phyloP scores from a whole-genome alignment of 2,329 filamentous ascomycete species.

The Cylindrodendrum hubeiense region DNA sequence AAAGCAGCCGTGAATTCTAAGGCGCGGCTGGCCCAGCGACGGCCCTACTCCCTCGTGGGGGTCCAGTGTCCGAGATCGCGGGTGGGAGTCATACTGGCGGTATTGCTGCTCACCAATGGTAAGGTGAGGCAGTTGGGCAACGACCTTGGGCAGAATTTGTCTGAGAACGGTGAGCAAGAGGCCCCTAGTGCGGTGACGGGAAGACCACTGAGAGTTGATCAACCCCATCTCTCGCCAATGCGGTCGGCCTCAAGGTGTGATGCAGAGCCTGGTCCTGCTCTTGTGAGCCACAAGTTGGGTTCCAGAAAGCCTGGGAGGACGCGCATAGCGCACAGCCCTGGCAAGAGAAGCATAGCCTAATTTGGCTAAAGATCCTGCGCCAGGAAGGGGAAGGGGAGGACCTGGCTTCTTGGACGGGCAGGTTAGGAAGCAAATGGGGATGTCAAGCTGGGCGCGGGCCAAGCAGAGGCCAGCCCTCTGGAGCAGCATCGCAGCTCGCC shows the following conservation, averaged over 20 bases:
- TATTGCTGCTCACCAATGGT: constrained; percentile 41
- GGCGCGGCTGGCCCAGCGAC: constrained; percentile 30
- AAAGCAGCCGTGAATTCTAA: constrained; percentile 29
- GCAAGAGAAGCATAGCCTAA: constrained; percentile 30
- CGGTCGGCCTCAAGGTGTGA: constrained; percentile 36
- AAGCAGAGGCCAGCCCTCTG: constrained; percentile 36
- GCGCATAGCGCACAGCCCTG: constrained; percentile 35
- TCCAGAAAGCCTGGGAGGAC: constrained; percentile 38
- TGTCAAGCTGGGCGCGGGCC: constrained; percentile 29
- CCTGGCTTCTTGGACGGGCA: constrained; percentile 37
- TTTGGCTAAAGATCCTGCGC: constrained; percentile 38
- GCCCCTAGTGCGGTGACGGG: constrained; percentile 35
- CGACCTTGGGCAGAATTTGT: constrained; percentile 33
- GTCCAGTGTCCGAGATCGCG: constrained; percentile 28
- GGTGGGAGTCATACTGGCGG: constrained; percentile 45
- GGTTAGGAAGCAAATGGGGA: constrained; percentile 34
- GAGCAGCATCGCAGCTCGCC: constrained; percentile 38
- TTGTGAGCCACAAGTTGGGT: constrained; percentile 34
- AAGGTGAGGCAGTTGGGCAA: constrained; percentile 38
- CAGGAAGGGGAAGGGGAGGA: constrained; percentile 24
- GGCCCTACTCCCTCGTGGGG: constrained; percentile 30
- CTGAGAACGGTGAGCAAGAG: constrained; percentile 34
- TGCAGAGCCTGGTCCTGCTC: constrained; percentile 37
- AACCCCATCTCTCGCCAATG: constrained; percentile 29
- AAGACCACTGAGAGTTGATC: constrained; percentile 33